Conservation (phyloP, 2,329 filamentous ascomycete species). For the Stylonectria norvegica region DNA sequence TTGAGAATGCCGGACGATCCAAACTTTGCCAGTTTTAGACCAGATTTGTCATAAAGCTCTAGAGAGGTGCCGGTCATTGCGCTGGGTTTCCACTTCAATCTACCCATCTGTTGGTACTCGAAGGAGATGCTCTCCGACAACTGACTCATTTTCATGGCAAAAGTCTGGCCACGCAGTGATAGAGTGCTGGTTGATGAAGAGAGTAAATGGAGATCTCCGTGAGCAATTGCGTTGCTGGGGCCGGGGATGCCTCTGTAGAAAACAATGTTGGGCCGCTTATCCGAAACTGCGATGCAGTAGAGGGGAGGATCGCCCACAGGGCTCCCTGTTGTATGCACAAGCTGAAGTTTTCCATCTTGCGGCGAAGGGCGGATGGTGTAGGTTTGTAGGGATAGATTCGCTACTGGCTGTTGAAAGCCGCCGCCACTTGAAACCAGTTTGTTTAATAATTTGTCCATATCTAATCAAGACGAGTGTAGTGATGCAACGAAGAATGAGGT, state of each 20-base stretch:
- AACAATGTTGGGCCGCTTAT: constrained; percentile 13
- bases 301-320: constrained; percentile 18
- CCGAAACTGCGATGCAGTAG: constrained; percentile 15
- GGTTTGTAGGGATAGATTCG: constrained; percentile 13
- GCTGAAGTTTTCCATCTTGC: constrained; percentile 6
- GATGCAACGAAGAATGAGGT: no score
- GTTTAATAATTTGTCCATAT: no score
- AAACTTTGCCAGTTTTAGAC: constrained; percentile 19
- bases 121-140: constrained; percentile 18
- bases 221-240: constrained; percentile 15
- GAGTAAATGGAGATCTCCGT: constrained; percentile 17
- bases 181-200: constrained; percentile 15
- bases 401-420: no score
- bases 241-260: constrained; percentile 14
- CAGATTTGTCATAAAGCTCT: constrained; percentile 16
- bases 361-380: constrained; percentile 11
- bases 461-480: no score
- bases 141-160: constrained; percentile 16
- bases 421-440: no score
- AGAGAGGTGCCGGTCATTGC: constrained; percentile 12
- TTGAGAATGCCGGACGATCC: constrained; percentile 10
- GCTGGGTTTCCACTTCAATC: constrained; percentile 28
- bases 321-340: constrained; percentile 11
- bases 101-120: constrained; percentile 16
- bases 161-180: constrained; percentile 17